Evolutionary conservation across 2,329 filamentous ascomycete genomes (phyloP).

Genomic region (Camptophora hylomeconis): DNA sequence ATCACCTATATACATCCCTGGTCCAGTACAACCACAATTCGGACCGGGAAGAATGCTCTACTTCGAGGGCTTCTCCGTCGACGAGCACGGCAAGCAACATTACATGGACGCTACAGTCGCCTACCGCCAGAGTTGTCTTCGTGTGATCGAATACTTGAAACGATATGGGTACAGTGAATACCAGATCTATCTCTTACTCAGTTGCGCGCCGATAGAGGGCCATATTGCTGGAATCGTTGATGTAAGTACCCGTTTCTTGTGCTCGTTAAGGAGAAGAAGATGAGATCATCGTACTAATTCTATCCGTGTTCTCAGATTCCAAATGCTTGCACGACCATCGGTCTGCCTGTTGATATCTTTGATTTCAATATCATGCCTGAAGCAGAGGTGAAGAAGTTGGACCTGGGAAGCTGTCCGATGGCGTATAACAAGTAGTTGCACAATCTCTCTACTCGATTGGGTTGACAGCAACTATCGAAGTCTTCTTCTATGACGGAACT

Average conservation of each 20-base stretch:
- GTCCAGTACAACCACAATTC: slow-evolving; percentile 79
- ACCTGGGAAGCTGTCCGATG: slow-evolving; percentile 57
- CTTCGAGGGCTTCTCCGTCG: slow-evolving; percentile 83
- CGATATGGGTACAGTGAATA: slow-evolving; percentile 59
- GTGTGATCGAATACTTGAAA: slow-evolving; percentile 66
- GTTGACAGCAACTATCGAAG: no score
- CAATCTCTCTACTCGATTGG: no score
- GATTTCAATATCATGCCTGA: slow-evolving; percentile 74
- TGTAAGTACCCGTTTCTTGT: slow-evolving; percentile 25
- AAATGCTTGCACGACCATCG: slow-evolving; percentile 80
- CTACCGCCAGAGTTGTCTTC: slow-evolving; percentile 67
- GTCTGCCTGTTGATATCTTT: slow-evolving; percentile 85
- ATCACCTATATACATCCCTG: slow-evolving; percentile 72
- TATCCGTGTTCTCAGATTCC: slow-evolving; percentile 47
- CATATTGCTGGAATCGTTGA: slow-evolving; percentile 84
- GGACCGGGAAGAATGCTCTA: slow-evolving; percentile 70
- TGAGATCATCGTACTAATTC: no score
- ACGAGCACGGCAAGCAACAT: slow-evolving; percentile 78
- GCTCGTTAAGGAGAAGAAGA: no score
- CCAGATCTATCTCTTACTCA: slow-evolving; percentile 75
- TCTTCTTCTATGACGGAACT: no score
- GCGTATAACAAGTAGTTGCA: slow-evolving; percentile 5
- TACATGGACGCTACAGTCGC: slow-evolving; percentile 78
- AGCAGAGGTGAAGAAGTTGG: slow-evolving; percentile 41
- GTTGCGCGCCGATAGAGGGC: slow-evolving; percentile 75